These are phyloP conservation scores for Saccharata proteae DNA, from an alignment of 2,329 filamentous ascomycete genomes.

Conservation along the genomic window DNA sequence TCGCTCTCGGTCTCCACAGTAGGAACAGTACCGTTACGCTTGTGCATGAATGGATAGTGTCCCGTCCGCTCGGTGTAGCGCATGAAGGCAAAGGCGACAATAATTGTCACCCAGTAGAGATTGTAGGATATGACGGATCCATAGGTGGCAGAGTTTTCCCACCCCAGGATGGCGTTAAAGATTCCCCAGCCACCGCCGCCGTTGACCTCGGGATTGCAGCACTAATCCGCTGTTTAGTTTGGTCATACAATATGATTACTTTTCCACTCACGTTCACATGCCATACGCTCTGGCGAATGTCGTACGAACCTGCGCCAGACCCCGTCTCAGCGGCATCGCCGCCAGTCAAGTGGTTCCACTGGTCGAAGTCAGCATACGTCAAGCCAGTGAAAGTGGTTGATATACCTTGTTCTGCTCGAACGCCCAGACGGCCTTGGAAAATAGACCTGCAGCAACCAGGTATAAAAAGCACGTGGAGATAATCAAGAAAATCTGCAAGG, in stretches of 20 bases:
- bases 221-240: constrained; percentile 39
- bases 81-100: constrained; percentile 51
- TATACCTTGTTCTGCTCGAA: constrained; percentile 49
- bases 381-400: constrained; percentile 1
- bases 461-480: constrained; percentile 73
- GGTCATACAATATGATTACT: no score
- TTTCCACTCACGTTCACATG: constrained; percentile 58
- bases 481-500: constrained; percentile 68
- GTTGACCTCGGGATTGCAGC: constrained; percentile 62
- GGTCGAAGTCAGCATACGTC: constrained; percentile 3
- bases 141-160: constrained; percentile 80
- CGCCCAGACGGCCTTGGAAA: constrained; percentile 64
- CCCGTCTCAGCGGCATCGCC: constrained; percentile 52
- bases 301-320: constrained; percentile 62
- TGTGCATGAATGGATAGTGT: constrained; percentile 33
- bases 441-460: constrained; percentile 70
- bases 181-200: constrained; percentile 74
- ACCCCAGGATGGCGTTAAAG: constrained; percentile 76
- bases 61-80: constrained; percentile 52
- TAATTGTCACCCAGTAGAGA: constrained; percentile 69
- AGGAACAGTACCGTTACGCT: background rate
- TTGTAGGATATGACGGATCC: constrained; percentile 82
- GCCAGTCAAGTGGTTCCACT: constrained; percentile 55
- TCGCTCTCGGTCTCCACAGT: constrained; percentile 3
- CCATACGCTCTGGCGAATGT: constrained; percentile 69